A percentile compares a stretch with the other conserved stretches of the same genome.
Conservation (phyloP, 2,329 filamentous ascomycete species). For the Ascochyta fabae region DNA sequence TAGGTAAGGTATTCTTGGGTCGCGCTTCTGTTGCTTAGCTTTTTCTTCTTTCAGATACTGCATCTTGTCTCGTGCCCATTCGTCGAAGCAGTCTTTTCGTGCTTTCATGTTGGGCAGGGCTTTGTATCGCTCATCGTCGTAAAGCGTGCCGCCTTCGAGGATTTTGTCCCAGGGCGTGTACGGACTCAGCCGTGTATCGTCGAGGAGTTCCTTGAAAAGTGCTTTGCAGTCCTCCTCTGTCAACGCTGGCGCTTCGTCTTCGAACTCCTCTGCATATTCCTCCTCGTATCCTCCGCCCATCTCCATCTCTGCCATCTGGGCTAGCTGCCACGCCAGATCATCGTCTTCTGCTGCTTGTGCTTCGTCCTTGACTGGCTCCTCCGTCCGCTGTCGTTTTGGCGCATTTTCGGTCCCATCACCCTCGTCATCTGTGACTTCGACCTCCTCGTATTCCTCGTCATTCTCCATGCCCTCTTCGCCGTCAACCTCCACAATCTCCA, state of each 20-base stretch:
- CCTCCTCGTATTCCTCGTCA: constrained; percentile 77
- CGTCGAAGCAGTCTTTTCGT: constrained; percentile 81
- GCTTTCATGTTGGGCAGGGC: constrained; percentile 80
- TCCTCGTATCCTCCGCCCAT: constrained; percentile 71
- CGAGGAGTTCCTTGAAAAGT: constrained; percentile 84
- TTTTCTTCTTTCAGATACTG: constrained; percentile 73
- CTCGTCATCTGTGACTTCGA: constrained; percentile 71
- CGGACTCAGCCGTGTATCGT: constrained; percentile 81
- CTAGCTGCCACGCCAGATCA: constrained; percentile 90
- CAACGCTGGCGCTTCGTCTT: constrained; percentile 74
- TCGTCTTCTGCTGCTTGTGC: constrained; percentile 87
- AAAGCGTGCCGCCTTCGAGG: constrained; percentile 78
- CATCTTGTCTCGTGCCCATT: constrained; percentile 82
- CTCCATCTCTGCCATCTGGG: constrained; percentile 83
- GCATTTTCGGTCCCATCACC: constrained; percentile 55
- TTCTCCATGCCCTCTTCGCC: constrained; percentile 57
- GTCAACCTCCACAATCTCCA: constrained; percentile 43
- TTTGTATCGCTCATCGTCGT: constrained; percentile 88
- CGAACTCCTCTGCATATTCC: constrained; percentile 68
- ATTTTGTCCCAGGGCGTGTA: constrained; percentile 92
- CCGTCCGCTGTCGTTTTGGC: constrained; percentile 59
- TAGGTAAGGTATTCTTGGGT: constrained; percentile 83
- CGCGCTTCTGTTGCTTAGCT: constrained; percentile 77
- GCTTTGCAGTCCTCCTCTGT: constrained; percentile 77
- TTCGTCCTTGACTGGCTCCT: constrained; percentile 51